Evolutionary conservation across 2,329 filamentous ascomycete genomes (phyloP).

Genomic region (Alternaria rosae): DNA sequence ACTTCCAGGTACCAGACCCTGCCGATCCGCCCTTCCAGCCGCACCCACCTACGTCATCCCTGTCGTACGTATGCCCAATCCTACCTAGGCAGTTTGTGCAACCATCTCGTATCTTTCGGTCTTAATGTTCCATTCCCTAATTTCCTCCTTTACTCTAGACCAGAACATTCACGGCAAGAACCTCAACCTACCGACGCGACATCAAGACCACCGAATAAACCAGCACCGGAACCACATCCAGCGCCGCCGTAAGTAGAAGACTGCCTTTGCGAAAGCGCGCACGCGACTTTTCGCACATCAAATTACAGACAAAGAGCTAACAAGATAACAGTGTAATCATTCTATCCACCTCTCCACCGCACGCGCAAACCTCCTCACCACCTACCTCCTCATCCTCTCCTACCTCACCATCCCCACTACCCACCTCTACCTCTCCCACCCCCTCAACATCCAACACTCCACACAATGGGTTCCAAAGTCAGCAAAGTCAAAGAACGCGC

Average conservation of each 20-base stretch:
- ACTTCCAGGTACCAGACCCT: constrained; percentile 31
- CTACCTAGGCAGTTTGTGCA: constrained; percentile 9
- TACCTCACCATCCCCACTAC: not conserved
- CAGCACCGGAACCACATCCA: constrained; percentile 22
- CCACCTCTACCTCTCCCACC: not conserved
- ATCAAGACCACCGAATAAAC: constrained; percentile 7
- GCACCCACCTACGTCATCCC: constrained; percentile 32
- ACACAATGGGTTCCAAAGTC: constrained; percentile 43
- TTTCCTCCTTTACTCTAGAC: constrained; percentile 4
- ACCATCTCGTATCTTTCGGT: constrained; percentile 7
- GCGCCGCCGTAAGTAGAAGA: constrained; percentile 23
- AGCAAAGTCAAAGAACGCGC: constrained; percentile 28
- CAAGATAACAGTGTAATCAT: constrained; percentile 25
- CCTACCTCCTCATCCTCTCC: not conserved
- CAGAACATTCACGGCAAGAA: not conserved
- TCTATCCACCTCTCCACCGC: constrained; percentile 11
- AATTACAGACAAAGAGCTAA: not conserved
- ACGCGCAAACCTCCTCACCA: not conserved
- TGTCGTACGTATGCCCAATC: constrained; percentile 27
- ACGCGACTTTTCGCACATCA: not conserved
- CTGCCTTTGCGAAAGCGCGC: not conserved
- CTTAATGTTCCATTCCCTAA: not conserved
- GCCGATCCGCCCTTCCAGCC: constrained; percentile 21
- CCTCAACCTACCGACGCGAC: not conserved
- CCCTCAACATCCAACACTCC: not conserved